These are phyloP conservation scores for Acacia confusa DNA, from an alignment of 306 rosid species.

Conservation along the genomic window DNA sequence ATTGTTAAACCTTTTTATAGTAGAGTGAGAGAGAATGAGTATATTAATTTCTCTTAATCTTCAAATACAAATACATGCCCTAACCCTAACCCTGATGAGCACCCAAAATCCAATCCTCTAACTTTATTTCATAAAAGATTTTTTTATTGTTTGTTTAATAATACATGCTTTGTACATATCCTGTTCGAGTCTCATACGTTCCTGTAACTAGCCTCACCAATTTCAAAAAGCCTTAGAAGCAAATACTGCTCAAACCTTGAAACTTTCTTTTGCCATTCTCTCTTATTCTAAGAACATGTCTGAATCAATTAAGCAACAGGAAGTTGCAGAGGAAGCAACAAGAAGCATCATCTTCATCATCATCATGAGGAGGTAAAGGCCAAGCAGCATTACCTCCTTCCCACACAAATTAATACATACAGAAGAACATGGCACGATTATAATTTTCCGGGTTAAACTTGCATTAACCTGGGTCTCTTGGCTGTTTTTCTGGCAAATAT, in stretches of 20 bases:
- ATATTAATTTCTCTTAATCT: too few relatives aligned
- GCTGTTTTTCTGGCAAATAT: conserved; percentile 42
- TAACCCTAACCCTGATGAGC: too few relatives aligned
- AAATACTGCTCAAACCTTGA: conserved; percentile 19
- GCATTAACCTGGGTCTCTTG: conserved; percentile 44
- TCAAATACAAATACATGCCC: too few relatives aligned
- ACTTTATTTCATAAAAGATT: too few relatives aligned
- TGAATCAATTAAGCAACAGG: conserved; percentile 8
- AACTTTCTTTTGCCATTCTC: not conserved
- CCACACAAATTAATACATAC: conserved; percentile 43
- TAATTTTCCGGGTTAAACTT: conserved; percentile 11
- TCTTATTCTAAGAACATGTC: not conserved
- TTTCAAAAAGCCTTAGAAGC: conserved; percentile 18
- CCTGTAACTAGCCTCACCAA: not conserved
- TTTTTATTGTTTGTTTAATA: not conserved
- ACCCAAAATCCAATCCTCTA: too few relatives aligned
- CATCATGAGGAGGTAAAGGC: not conserved
- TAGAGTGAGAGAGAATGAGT: too few relatives aligned
- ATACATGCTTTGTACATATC: not conserved
- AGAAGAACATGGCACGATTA: conserved; percentile 37
- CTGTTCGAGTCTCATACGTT: not conserved
- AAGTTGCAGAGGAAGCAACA: conserved; percentile 27
- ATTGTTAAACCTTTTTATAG: too few relatives aligned
- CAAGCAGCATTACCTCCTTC: conserved; percentile 39
- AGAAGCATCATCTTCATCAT: not conserved